Evolutionary conservation across 371 early-diverging fungal species (phyloP), one percentile per base, ranked within the genome.

Genomic region (Antonospora locustae): DNA sequence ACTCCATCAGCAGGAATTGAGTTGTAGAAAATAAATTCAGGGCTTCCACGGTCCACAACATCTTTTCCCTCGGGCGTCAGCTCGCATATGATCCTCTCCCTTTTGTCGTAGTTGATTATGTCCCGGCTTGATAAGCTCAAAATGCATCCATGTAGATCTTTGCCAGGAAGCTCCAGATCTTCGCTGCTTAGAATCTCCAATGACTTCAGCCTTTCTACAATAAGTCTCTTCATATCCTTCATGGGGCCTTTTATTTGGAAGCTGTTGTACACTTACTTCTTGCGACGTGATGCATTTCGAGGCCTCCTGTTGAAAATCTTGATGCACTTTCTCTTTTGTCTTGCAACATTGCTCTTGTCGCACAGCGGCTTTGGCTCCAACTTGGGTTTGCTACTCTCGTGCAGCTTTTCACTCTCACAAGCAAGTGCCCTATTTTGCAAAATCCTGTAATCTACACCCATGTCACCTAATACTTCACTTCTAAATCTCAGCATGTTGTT

Each of bases 21-120:
- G 11, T 51, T 39, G 19, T 50, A 61, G 1, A 69, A 34, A 41
- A 54, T 44, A 47, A 50, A 65, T 56, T 73, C 73, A 6, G 57
- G 54, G 27, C 59, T 63, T 22, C 68, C 68, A 45, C 61, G 58
- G 23, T 66, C 43, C 22, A 61, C 16, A 3, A 70, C 39, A 9
- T 52, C 44, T 38, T 37, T 36, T 3, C 68, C 73, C 50, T 64
- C 67, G 22, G 55, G 50, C 28, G 73, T 70, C 7, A 66, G 28
- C 3, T 34, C 32, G 11, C 46, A 43, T 19, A 17, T 25, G 7
- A 17, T 48, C n/a, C 41, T 36, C 32, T 60, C 58, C 6, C 49
- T 23, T 11, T 36, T 57, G 17, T 38, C 23, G 38, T 47, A 53
- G 14, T 45, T 57, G 6, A 65, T 55, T 20, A 45, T 39, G 9